A percentile compares a stretch with the other conserved stretches of the same genome.
Conservation (phyloP, 2,329 filamentous ascomycete genomes). For the Incumbomyces lentus region DNA sequence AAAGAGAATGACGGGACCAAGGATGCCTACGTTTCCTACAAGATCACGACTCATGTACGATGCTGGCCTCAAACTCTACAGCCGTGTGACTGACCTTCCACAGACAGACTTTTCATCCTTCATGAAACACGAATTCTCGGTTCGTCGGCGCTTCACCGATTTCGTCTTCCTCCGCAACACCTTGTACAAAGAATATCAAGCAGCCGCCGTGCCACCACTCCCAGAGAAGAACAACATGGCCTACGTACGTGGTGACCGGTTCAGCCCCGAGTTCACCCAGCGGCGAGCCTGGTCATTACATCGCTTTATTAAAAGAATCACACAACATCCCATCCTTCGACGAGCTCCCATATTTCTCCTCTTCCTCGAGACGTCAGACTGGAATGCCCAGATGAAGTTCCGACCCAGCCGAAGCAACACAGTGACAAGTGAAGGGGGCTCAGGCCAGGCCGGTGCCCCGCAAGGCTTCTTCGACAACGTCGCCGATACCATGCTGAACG, state of each 20-base stretch:
- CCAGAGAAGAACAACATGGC: slow-evolving; percentile 99
- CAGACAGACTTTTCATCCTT: slow-evolving; percentile 93
- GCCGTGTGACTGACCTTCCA: slow-evolving; percentile 1
- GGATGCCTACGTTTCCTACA: slow-evolving; percentile 91
- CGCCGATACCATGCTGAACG: slow-evolving; percentile 92
- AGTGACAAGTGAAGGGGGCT: slow-evolving; percentile 28
- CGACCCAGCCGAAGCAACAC: slow-evolving; percentile 57
- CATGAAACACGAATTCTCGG: slow-evolving; percentile 64
- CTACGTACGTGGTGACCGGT: slow-evolving; percentile 92
- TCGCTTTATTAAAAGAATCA: slow-evolving; percentile 76
- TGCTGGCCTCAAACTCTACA: not conserved
- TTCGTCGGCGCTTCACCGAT: slow-evolving; percentile 90
- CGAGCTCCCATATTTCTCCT: slow-evolving; percentile 71
- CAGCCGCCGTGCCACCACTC: slow-evolving; percentile 83
- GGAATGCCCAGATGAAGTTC: slow-evolving; percentile 90
- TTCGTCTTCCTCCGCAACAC: slow-evolving; percentile 95
- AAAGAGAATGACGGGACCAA: slow-evolving; percentile 97
- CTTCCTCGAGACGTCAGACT: slow-evolving; percentile 87
- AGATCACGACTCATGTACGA: slow-evolving; percentile 77
- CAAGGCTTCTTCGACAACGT: slow-evolving; percentile 83
- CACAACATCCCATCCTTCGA: slow-evolving; percentile 79
- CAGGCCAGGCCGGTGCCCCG: slow-evolving; percentile 26
- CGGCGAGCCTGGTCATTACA: slow-evolving; percentile 82
- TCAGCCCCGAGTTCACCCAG: slow-evolving; percentile 82
- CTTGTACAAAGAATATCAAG: slow-evolving; percentile 75